phyloP scores from a whole-genome alignment of 2,329 filamentous ascomycete species.

The Hypoxylon sp. region DNA sequence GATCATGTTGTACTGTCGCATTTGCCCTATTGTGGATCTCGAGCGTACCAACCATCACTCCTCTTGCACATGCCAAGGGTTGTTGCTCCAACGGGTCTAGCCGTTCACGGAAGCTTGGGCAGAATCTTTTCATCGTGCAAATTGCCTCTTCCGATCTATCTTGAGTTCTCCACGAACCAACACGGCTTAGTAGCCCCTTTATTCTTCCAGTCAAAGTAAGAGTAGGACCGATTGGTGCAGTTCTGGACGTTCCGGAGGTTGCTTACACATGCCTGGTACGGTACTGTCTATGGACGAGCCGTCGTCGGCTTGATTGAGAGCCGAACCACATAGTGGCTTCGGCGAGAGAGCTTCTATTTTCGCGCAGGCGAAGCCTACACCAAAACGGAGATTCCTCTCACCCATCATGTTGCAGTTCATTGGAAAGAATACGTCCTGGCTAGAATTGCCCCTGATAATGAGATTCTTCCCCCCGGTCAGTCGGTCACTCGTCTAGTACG shows the following conservation, averaged over 20 bases:
- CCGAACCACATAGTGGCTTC: not conserved
- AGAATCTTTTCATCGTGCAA: slow-evolving; percentile 3
- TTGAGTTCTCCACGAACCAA: not conserved
- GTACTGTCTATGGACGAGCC: not conserved
- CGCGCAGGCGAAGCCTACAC: not conserved
- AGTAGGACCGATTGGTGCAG: slow-evolving; percentile 30
- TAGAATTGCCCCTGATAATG: not conserved
- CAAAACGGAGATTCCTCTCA: not conserved
- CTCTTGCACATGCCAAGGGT: slow-evolving; percentile 17
- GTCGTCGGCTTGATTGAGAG: slow-evolving; percentile 4
- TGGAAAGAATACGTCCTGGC: slow-evolving; percentile 12
- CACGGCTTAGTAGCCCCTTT: slow-evolving; percentile 3
- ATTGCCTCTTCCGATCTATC: slow-evolving; percentile 14
- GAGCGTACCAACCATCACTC: not conserved
- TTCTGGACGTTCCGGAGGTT: not conserved
- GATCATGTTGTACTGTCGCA: slow-evolving; percentile 6
- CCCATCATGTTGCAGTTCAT: not conserved
- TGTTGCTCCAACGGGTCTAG: slow-evolving; percentile 2
- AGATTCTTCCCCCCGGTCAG: not conserved
- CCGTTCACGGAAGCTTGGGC: slow-evolving; percentile 3
- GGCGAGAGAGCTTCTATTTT: not conserved
- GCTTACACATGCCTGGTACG: slow-evolving; percentile 6
- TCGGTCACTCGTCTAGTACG: slow-evolving; percentile 18
- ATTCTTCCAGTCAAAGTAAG: slow-evolving; percentile 5
- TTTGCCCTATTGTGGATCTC: slow-evolving; percentile 9